A percentile compares a stretch with the other conserved stretches of the same genome.
These are phyloP conservation scores for Populus hybrid DNA, from an alignment of 441 rosid genomes.

Conservation along the genomic window DNA sequence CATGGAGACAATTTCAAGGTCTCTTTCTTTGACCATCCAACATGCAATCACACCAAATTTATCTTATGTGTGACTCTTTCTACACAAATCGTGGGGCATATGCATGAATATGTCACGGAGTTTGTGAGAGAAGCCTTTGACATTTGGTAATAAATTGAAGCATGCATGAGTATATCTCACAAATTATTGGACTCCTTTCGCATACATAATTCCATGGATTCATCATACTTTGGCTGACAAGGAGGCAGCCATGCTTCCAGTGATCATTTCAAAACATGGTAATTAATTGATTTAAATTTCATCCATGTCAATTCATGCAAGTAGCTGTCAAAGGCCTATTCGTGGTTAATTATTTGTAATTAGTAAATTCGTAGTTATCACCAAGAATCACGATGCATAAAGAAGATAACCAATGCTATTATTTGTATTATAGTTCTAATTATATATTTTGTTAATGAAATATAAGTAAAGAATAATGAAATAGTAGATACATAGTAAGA, in stretches of 20 bases:
- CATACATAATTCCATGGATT: background rate
- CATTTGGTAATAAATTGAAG: background rate
- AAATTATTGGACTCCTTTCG: background rate
- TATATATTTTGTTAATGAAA: too few species aligned
- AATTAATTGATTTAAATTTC: background rate
- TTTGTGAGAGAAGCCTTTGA: background rate
- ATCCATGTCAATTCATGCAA: background rate
- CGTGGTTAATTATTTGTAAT: background rate
- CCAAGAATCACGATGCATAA: too few species aligned
- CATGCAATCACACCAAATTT: conserved; percentile 2
- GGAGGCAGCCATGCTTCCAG: background rate
- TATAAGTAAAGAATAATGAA: background rate
- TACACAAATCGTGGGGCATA: conserved; percentile 6
- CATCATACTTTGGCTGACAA: background rate
- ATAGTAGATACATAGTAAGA: too few species aligned
- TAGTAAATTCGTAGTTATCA: too few species aligned
- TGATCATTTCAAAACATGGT: background rate
- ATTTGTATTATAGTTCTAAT: background rate
- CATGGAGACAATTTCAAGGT: conserved; percentile 9
- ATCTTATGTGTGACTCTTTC: background rate
- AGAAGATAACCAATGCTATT: too few species aligned
- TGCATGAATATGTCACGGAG: conserved; percentile 19
- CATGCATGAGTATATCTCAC: conserved; percentile 5
- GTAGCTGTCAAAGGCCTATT: background rate
- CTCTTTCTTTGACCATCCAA: conserved; percentile 10